These are phyloP conservation scores for Jamesozyma piceae DNA, from an alignment of 805 yeast species.

Conservation along the genomic window DNA sequence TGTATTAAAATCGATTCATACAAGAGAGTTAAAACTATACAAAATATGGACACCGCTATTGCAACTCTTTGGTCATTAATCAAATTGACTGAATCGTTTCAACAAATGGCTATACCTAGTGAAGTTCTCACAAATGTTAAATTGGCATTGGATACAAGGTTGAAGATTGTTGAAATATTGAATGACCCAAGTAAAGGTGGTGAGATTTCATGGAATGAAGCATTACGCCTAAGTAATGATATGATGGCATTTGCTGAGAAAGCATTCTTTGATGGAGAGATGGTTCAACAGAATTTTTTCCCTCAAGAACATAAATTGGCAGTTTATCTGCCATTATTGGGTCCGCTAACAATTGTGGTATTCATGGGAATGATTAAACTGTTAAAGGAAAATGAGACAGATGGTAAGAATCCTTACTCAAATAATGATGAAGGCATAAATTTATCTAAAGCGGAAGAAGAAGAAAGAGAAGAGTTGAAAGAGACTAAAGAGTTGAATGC, in stretches of 20 bases:
- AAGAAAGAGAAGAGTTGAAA: conserved; percentile 3
- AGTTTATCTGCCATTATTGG: conserved; percentile 80
- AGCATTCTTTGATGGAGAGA: conserved; percentile 88
- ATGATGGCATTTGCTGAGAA: conserved; percentile 33
- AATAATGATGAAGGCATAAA: neutral
- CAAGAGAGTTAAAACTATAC: conserved; percentile 47
- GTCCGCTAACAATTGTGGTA: conserved; percentile 69
- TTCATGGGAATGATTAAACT: conserved; percentile 42
- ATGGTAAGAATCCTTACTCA: neutral
- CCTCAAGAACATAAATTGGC: conserved; percentile 96
- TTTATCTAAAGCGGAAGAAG: neutral
- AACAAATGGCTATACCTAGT: conserved; percentile 76
- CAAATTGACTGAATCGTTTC: conserved; percentile 57
- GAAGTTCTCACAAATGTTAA: conserved; percentile 52
- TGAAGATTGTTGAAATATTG: conserved; percentile 21
- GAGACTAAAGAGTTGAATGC: conserved; percentile 6
- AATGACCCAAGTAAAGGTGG: conserved; percentile 27
- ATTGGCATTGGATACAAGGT: conserved; percentile 37
- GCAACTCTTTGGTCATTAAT: conserved; percentile 66
- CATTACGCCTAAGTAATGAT: conserved; percentile 48
- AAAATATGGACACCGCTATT: conserved; percentile 52
- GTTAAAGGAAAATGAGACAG: conserved; percentile 28
- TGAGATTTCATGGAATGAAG: conserved; percentile 36
- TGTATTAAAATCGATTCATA: conserved; percentile 55
- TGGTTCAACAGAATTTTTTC: conserved; percentile 91